Conservation (phyloP, 768 basidiomycete species). For the Suillus americanus region DNA sequence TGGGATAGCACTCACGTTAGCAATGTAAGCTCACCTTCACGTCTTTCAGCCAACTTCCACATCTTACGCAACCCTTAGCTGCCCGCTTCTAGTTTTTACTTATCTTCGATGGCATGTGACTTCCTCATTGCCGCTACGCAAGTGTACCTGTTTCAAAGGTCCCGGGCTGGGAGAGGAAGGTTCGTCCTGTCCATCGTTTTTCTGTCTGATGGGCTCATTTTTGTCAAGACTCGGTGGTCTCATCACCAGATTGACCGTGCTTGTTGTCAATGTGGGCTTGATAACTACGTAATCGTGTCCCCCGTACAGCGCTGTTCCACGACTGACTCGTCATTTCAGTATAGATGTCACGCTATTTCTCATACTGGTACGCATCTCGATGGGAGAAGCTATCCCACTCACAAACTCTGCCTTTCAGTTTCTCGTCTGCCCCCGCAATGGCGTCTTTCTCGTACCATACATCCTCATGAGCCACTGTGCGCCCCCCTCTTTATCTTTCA, state of each 20-base stretch:
- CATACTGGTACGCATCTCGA: slow-evolving; percentile 18
- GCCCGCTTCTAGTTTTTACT: slow-evolving; percentile 32
- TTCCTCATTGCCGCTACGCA: slow-evolving; percentile 35
- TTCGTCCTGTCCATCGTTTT: slow-evolving; percentile 6
- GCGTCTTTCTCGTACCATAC: slow-evolving; percentile 36
- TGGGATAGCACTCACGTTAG: slow-evolving; percentile 33
- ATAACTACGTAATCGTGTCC: slow-evolving; percentile 30
- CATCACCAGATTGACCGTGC: slow-evolving; percentile 31
- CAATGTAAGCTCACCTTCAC: slow-evolving; percentile 24
- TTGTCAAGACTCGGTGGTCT: slow-evolving; percentile 29
- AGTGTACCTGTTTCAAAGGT: slow-evolving; percentile 32
- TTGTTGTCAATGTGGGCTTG: slow-evolving; percentile 36
- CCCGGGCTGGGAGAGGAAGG: slow-evolving; percentile 30
- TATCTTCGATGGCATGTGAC: slow-evolving; percentile 34
- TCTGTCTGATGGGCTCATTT: neutral
- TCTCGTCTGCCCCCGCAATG: slow-evolving; percentile 35
- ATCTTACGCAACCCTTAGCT: slow-evolving; percentile 17
- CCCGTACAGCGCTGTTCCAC: neutral
- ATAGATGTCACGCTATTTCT: slow-evolving; percentile 29
- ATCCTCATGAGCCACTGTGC: slow-evolving; percentile 39
- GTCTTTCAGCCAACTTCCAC: neutral
- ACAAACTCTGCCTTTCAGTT: slow-evolving; percentile 20
- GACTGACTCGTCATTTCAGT: slow-evolving; percentile 12
- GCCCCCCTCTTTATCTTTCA: slow-evolving; percentile 7
- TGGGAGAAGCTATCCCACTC: neutral